Evolutionary conservation across 176 grass and related monocot species (phyloP).

Genomic region (Bothriochloa decipiens): DNA sequence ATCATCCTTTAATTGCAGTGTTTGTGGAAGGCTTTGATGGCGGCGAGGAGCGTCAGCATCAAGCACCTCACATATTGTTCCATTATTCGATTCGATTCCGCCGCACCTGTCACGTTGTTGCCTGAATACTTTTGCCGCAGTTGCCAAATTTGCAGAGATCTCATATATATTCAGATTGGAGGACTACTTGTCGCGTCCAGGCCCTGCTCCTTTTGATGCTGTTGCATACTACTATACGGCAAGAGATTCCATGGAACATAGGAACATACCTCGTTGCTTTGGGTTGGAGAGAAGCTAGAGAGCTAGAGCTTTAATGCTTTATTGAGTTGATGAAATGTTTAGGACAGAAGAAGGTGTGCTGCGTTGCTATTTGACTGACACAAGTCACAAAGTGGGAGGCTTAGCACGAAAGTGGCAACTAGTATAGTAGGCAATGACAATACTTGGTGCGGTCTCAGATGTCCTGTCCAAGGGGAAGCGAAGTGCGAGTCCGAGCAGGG

Average conservation of each 20-base stretch:
- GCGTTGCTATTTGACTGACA: conserved; percentile 3
- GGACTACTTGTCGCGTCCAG: conserved; percentile 31
- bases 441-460: conserved; percentile 26
- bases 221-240: conserved; percentile 34
- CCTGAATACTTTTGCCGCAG: conserved; percentile 16
- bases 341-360: conserved; percentile 34
- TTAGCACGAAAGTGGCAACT: conserved; percentile 38
- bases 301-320: not conserved
- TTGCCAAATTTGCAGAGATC: conserved; percentile 34
- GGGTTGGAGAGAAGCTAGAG: not conserved
- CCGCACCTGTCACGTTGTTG: conserved; percentile 14
- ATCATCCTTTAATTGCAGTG: conserved; percentile 11
- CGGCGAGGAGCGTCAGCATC: conserved; percentile 17
- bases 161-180: not conserved
- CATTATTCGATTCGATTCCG: conserved; percentile 13
- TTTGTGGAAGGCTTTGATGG: conserved; percentile 30
- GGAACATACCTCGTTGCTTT: conserved; percentile 25
- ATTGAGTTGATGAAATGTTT: conserved; percentile 38
- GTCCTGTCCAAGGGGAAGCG: not conserved
- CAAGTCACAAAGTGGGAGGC: conserved; percentile 9
- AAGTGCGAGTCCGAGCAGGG: not conserved
- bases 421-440: conserved; percentile 27
- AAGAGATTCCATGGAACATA: conserved; percentile 36
- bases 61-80: conserved; percentile 37
- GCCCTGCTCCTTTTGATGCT: conserved; percentile 27